These are phyloP conservation scores for grape (Vitis vinifera) DNA, from an alignment of 164 flowering plant species.

Conservation along the genomic window ASM3070453v1 NC_081809.1:2728001-2728500, in stretches of 20 bases:
- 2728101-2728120: not conserved
- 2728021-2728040: too few relatives aligned
- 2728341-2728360: conserved; percentile 10
- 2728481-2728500: not conserved
- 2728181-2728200: conserved; percentile 14
- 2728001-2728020: too few relatives aligned
- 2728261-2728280: conserved; percentile 20
- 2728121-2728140: not conserved
- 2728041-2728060: too few relatives aligned
- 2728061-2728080: too few relatives aligned
- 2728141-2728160: not conserved
- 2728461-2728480: conserved; percentile 9
- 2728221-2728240: conserved; percentile 19
- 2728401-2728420: conserved; percentile 21
- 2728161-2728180: conserved; percentile 26
- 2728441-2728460: conserved; percentile 21
- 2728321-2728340: conserved; percentile 23
- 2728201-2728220: conserved; percentile 15
- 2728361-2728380: conserved; percentile 26
- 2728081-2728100: too few relatives aligned
- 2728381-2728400: conserved; percentile 15
- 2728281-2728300: conserved; percentile 23
- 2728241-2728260: conserved; percentile 6
- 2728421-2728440: conserved; percentile 17
- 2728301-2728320: conserved; percentile 22